Conservation (phyloP, 1,284 basidiomycete genomes). For the Vanrija sp. region DNA sequence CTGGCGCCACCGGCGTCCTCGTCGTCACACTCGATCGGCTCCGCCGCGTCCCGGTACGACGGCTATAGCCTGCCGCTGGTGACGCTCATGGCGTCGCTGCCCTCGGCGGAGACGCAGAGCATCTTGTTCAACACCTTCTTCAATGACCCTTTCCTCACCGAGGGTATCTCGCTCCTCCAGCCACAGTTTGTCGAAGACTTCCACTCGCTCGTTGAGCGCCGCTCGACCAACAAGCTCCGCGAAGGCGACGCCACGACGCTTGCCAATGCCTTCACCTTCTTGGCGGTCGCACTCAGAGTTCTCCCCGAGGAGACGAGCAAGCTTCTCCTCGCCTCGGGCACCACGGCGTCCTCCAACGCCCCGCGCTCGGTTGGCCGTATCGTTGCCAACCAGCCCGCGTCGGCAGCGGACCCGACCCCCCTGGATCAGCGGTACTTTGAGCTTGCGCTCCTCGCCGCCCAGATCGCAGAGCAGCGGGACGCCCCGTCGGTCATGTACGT, state of each 20-base stretch:
- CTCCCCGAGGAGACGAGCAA: conserved; percentile 41
- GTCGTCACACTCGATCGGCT: background rate
- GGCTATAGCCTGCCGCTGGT: conserved; percentile 30
- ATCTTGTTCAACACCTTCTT: conserved; percentile 44
- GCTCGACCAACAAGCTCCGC: conserved; percentile 16
- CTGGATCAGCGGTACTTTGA: conserved; percentile 45
- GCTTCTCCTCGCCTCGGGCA: conserved; percentile 32
- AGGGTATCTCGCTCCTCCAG: conserved; percentile 42
- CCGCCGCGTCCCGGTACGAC: conserved; percentile 18
- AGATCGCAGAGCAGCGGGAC: conserved; percentile 38
- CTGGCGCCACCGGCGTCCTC: background rate
- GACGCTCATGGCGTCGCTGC: conserved; percentile 32
- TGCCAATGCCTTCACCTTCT: conserved; percentile 37
- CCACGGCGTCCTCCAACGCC: conserved; percentile 8
- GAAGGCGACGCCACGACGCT: conserved; percentile 43
- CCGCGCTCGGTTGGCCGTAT: conserved; percentile 20
- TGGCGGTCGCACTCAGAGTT: conserved; percentile 35
- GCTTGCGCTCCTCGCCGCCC: conserved; percentile 31
- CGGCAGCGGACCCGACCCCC: conserved; percentile 29
- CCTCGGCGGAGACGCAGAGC: conserved; percentile 32
- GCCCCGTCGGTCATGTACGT: conserved; percentile 40
- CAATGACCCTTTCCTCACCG: conserved; percentile 40
- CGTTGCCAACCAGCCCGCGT: conserved; percentile 17
- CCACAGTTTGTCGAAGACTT: conserved; percentile 37
- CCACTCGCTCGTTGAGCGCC: conserved; percentile 30